Evolutionary conservation across 164 flowering plant species (phyloP), one percentile per base, ranked within the genome.

Genomic region (Santalum album): DNA sequence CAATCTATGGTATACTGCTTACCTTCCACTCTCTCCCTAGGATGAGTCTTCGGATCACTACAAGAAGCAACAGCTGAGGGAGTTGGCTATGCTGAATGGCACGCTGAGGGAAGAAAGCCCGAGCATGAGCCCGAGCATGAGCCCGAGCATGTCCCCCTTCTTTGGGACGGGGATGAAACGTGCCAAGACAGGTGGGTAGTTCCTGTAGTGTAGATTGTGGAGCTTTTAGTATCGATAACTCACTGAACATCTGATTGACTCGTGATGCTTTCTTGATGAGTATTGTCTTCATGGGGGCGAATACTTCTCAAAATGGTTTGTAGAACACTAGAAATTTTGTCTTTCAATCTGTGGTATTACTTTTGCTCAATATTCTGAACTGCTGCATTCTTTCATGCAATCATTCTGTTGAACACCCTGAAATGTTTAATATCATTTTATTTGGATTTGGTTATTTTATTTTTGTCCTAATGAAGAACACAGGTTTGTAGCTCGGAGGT

Each of bases 41-140:
- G 78, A 74, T 42, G 78, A 74, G 38, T 68, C 73, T 14, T 58
- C 60, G 56, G 78, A 74, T 58, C 71, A 65, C 47, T 74, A 74
- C 35, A 74, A 74, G 62, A 71, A 69, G 62, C 73, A 71, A 43
- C 78, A 74, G 22, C 58, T 74, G 20, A 65, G 73, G 57, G 78
- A 74, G 49, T 25, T 74, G 23, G 78, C 78, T 7, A 23, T 71
- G 66, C 59, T 74, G 7, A 74, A 74, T 21, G 78, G 78, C 25
- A 74, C 78, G 1, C 60, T 74, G 0, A 68, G 78, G 59, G 78
- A 74, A 52, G 78, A 71, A 45, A 69, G 71, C 29, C 74, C 74
- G 0, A 66, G 74, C 18, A 70, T 73, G 74, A 68, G 70, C 58
- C 75, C 72, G 0, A 62, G 68, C 22, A 65, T 74, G 70, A 65